Evolutionary conservation across 2,329 filamentous ascomycete species (phyloP).

Genomic region (Colletotrichum gigasporum): DNA sequence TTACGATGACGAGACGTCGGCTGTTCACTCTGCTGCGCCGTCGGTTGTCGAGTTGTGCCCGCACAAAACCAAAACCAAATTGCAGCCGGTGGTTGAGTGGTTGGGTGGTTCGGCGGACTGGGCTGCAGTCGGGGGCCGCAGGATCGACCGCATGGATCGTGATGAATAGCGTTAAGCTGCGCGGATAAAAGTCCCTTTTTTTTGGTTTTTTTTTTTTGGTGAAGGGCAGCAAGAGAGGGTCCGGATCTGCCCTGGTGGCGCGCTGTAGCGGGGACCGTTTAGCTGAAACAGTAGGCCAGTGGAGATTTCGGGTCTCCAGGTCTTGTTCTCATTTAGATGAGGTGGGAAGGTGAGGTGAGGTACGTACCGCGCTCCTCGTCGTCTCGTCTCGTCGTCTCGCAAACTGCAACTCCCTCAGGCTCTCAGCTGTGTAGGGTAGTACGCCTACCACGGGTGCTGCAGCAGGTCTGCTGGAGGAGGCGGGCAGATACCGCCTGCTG

Average conservation of each 20-base stretch:
- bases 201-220: not conserved
- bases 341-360: not conserved
- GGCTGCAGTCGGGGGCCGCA: slow-evolving; percentile 1
- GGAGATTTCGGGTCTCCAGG: slow-evolving; percentile 10
- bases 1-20: no score
- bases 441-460: no score
- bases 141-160: slow-evolving; percentile 30
- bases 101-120: not conserved
- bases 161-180: slow-evolving; percentile 1
- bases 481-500: not conserved
- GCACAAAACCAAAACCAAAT: not conserved
- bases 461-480: no score
- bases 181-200: slow-evolving; percentile 3
- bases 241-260: slow-evolving; percentile 25
- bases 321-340: slow-evolving; percentile 23
- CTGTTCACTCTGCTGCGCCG: not conserved
- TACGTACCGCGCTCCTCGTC: not conserved
- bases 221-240: slow-evolving; percentile 20
- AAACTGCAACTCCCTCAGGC: no score
- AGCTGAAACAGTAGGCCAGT: slow-evolving; percentile 30
- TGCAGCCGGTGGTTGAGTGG: not conserved
- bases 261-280: slow-evolving; percentile 26
- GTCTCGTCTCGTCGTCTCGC: not conserved
- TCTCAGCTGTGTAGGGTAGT: no score
- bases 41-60: not conserved